Conservation (phyloP, 1,284 basidiomycete species). For the Irpex sp. region DNA sequence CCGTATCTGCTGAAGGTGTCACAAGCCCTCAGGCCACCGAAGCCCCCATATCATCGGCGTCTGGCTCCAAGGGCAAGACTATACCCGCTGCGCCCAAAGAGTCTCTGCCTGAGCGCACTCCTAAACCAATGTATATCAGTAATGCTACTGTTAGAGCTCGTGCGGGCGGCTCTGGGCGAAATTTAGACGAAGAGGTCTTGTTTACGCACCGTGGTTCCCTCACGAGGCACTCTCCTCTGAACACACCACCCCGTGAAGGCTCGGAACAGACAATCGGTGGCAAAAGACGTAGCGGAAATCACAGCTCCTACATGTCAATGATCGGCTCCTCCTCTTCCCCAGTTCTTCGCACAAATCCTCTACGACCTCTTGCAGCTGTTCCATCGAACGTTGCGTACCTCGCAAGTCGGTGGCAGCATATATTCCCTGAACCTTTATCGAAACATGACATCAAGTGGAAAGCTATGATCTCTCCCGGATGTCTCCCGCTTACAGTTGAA, state of each 20-base stretch:
- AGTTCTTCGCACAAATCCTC: conserved; percentile 55
- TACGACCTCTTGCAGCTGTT: conserved; percentile 50
- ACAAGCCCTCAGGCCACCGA: conserved; percentile 18
- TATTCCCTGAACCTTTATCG: conserved; percentile 72
- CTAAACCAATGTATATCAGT: conserved; percentile 55
- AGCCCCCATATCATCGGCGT: background rate
- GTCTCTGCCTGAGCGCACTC: conserved; percentile 21
- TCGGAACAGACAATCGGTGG: conserved; percentile 39
- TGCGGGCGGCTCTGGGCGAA: background rate
- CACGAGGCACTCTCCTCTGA: conserved; percentile 56
- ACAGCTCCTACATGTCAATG: conserved; percentile 38
- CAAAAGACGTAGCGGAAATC: conserved; percentile 50
- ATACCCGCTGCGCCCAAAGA: conserved; percentile 2
- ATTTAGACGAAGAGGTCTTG: conserved; percentile 54
- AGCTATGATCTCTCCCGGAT: conserved; percentile 78
- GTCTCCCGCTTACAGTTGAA: conserved; percentile 91
- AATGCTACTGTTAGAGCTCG: conserved; percentile 30
- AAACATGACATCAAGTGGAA: conserved; percentile 94
- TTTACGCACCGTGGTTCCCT: conserved; percentile 38
- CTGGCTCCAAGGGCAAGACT: conserved; percentile 7
- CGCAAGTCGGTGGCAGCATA: conserved; percentile 86
- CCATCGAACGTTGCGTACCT: conserved; percentile 58
- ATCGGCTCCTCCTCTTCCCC: conserved; percentile 48
- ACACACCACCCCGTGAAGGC: conserved; percentile 59
- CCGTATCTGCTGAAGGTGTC: conserved; percentile 44